Conservation (phyloP, 352 stramenopile genomes). For the Phytophthora melonis region DNA sequence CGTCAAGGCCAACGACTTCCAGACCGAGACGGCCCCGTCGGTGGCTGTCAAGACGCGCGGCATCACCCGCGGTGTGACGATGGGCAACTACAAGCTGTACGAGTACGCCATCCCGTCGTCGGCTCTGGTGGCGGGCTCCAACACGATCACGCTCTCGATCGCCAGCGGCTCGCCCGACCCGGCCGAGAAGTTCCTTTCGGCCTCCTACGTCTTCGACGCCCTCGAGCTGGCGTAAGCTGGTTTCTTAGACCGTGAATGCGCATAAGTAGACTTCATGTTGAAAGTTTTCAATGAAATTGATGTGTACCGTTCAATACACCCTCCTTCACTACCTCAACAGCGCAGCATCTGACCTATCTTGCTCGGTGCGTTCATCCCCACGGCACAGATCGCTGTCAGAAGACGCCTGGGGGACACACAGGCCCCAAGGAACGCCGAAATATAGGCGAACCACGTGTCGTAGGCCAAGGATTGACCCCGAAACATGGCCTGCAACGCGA, state of each 20-base stretch:
- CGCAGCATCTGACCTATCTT: slow-evolving; percentile 40
- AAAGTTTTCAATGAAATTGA: background rate
- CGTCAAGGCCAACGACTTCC: slow-evolving; percentile 45
- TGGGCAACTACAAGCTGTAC: slow-evolving; percentile 64
- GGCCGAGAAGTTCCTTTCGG: slow-evolving; percentile 48
- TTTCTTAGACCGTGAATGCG: background rate
- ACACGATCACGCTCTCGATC: slow-evolving; percentile 51
- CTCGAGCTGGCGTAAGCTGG: slow-evolving; percentile 48
- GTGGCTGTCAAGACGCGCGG: background rate
- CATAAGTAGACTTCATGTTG: slow-evolving; percentile 1
- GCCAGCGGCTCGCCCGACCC: slow-evolving; percentile 55
- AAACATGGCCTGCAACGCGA: slow-evolving; percentile 72
- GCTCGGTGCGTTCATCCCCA: slow-evolving; percentile 42
- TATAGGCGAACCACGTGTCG: slow-evolving; percentile 52
- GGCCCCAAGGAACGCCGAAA: slow-evolving; percentile 42
- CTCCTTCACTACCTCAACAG: slow-evolving; percentile 11
- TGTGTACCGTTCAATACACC: background rate
- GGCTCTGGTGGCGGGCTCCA: slow-evolving; percentile 44
- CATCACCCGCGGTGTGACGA: background rate
- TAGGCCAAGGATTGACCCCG: slow-evolving; percentile 54
- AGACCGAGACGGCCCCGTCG: background rate
- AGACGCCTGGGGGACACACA: slow-evolving; percentile 51
- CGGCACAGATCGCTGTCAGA: slow-evolving; percentile 46
- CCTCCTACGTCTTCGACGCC: slow-evolving; percentile 59
- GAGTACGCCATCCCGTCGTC: slow-evolving; percentile 55